Evolutionary conservation across 306 rosid genomes (phyloP), one percentile per base, ranked within the genome.

Genomic region (Adenanthera pavonina): DNA sequence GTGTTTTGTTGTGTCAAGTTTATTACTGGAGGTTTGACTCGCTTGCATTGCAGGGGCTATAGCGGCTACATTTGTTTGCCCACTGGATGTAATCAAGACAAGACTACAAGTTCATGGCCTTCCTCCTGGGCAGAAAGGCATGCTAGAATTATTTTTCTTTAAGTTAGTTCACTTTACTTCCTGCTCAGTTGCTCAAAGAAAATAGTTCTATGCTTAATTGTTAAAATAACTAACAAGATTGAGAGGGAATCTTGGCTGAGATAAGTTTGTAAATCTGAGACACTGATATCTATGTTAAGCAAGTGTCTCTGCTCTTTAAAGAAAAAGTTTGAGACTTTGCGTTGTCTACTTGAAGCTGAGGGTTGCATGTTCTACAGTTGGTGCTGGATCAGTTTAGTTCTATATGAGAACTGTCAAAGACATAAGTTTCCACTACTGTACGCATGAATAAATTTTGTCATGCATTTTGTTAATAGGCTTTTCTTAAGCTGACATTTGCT

Each of bases 61-160:
- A 62, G 99, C 98, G 36, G 99, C 99, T 62, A 93, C 99, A 36
- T 90, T 95, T 78, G 90, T 95, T 57, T 95, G 98, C 72, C 99
- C 99, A 2, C 84, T 95, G 87, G 99, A 95, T 88, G 99, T 95
- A 83, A 95, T 95, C 92, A 95, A 93, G 90, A 95, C 99, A 40
- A 92, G 99, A 86, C 81, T 95, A 61, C 99, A 95, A 86, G 99
- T 95, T 71, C 98, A 92, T 84, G 99, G 99, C 68, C 83, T 88
- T 85, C 98, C 97, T 44, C 70, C 90, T 77, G 87, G 84, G 20
- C 97, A 92, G 43, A 87, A 85, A 88, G 99, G 99, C 94, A 84
- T 66, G 59, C 70, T 33, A 30, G 52, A 57, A 7, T 78, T 8
- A 25, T 30, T 41, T 17, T 44, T 62, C 30, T 49, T 53, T 16